phyloP scores from a whole-genome alignment of 148 eudicot species.

The Diospyros kaki region DNA sequence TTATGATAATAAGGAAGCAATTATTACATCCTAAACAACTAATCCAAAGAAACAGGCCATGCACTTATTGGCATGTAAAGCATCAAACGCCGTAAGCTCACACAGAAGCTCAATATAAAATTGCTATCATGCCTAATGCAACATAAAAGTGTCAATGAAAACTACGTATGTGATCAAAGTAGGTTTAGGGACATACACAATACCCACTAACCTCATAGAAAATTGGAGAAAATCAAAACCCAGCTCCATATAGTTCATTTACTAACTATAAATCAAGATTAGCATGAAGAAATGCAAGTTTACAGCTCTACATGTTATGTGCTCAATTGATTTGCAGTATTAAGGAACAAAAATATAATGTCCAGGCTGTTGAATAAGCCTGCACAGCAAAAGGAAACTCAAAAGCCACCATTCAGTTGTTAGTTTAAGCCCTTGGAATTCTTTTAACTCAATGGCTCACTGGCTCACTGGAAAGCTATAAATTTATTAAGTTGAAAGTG shows the following conservation, averaged over 20 bases:
- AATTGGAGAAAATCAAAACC: neutral
- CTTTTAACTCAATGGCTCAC: neutral
- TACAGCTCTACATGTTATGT: neutral
- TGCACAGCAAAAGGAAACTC: neutral
- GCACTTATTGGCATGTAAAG: neutral
- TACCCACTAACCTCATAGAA: neutral
- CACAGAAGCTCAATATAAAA: neutral
- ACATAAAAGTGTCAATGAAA: neutral
- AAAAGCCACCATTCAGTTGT: neutral
- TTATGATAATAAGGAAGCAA: too few relatives aligned
- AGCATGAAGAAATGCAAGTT: neutral
- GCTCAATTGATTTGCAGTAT: neutral
- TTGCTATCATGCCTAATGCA: neutral
- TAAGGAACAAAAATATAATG: neutral
- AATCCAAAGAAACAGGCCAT: neutral
- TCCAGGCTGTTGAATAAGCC: neutral
- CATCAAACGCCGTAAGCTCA: neutral
- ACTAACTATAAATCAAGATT: neutral
- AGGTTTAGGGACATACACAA: neutral
- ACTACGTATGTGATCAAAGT: neutral
- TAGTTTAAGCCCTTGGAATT: neutral
- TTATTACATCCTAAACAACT: neutral
- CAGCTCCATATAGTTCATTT: neutral
- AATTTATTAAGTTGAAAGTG: neutral
- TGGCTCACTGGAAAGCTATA: constrained; percentile 2